A percentile compares a stretch with the other conserved stretches of the same genome.
Conservation (phyloP, 2,329 filamentous ascomycete genomes). For the Phaeosphaeriaceae sp. region DNA sequence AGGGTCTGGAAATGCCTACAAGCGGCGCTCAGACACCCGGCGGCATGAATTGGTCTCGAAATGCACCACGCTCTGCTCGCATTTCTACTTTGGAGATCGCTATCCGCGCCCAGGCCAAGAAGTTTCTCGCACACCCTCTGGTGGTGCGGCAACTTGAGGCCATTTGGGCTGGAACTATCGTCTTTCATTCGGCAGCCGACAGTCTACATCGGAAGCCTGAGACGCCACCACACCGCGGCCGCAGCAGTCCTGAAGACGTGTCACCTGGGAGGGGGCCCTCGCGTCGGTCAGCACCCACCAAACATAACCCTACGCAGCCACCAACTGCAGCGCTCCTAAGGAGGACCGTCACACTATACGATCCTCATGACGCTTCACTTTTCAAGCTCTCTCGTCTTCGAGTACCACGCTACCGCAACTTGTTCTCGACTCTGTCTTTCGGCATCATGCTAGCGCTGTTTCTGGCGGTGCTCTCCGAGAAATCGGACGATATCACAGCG, state of each 20-base stretch:
- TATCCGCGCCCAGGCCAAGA: slow-evolving; percentile 90
- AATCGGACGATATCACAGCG: slow-evolving; percentile 80
- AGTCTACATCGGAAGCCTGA: slow-evolving; percentile 73
- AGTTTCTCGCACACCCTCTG: slow-evolving; percentile 87
- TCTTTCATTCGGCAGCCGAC: slow-evolving; percentile 90
- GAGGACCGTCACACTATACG: slow-evolving; percentile 84
- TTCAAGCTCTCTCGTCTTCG: slow-evolving; percentile 91
- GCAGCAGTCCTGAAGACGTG: slow-evolving; percentile 29
- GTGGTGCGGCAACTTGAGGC: slow-evolving; percentile 95
- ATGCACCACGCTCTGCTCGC: slow-evolving; percentile 65
- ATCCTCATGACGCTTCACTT: slow-evolving; percentile 85
- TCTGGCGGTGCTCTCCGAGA: slow-evolving; percentile 77
- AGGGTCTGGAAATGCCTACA: slow-evolving; percentile 70
- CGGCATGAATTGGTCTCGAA: slow-evolving; percentile 31
- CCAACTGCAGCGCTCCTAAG: slow-evolving; percentile 56
- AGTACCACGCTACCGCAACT: slow-evolving; percentile 89
- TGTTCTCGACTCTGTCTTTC: slow-evolving; percentile 87
- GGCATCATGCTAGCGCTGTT: slow-evolving; percentile 86
- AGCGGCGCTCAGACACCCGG: slow-evolving; percentile 35
- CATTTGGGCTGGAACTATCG: slow-evolving; percentile 95
- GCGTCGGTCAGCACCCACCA: slow-evolving; percentile 33
- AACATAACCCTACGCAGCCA: slow-evolving; percentile 31
- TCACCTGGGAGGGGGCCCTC: slow-evolving; percentile 42
- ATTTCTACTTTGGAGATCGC: slow-evolving; percentile 93
- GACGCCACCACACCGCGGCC: slow-evolving; percentile 30